phyloP scores from a whole-genome alignment of 306 rosid genomes.

The Senna tora region DNA sequence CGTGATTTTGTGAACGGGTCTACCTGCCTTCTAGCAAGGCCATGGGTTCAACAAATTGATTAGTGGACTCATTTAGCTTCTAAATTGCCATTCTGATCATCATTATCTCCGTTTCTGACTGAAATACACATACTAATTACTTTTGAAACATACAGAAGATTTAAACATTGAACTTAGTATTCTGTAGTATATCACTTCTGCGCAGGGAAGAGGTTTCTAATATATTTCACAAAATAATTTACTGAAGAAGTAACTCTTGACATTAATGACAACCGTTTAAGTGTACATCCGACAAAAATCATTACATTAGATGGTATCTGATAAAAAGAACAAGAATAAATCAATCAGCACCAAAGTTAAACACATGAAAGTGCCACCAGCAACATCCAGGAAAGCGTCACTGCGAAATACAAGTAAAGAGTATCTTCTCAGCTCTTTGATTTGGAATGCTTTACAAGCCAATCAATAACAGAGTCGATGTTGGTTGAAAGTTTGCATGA shows the following conservation, averaged over 20 bases:
- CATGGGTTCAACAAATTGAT: not conserved
- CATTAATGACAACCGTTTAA: constrained; percentile 26
- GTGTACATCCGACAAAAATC: constrained; percentile 33
- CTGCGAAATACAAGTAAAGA: constrained; percentile 44
- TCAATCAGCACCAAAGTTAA: constrained; percentile 53
- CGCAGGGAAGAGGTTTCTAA: not conserved
- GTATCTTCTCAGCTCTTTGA: constrained; percentile 65
- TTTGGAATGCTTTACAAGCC: constrained; percentile 96
- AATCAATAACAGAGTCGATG: constrained; percentile 78
- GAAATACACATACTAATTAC: not conserved
- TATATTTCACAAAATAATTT: constrained; percentile 32
- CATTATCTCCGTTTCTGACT: not conserved
- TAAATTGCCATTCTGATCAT: not conserved
- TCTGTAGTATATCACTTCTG: not conserved
- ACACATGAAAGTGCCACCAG: constrained; percentile 48
- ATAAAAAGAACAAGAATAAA: constrained; percentile 37
- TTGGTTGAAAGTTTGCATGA: constrained; percentile 93
- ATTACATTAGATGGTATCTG: constrained; percentile 35
- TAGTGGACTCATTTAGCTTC: not conserved
- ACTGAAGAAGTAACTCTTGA: constrained; percentile 27
- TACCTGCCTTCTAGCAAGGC: not conserved
- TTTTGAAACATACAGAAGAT: not conserved
- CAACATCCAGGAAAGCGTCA: constrained; percentile 48
- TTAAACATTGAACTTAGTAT: not conserved
- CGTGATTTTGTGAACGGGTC: not conserved